phyloP scores from a whole-genome alignment of 1,139 yeast genomes.

The Zhuliangozyma blackwelliae region DNA sequence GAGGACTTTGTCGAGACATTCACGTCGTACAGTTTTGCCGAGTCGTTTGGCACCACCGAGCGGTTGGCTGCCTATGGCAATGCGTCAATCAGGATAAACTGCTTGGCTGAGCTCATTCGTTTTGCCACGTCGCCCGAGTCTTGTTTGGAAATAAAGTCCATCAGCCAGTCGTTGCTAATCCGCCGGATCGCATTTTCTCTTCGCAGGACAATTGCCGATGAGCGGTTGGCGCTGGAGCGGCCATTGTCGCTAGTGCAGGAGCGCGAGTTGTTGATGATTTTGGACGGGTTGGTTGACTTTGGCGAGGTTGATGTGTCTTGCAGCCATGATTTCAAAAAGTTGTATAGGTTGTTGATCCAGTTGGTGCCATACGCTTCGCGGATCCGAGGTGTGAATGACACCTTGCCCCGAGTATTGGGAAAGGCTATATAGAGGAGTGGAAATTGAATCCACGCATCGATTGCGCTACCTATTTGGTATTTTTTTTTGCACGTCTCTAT shows the following conservation, averaged over 20 bases:
- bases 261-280: conserved; percentile 25
- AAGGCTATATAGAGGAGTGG: background rate
- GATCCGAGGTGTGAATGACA: conserved; percentile 13
- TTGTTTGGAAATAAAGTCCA: conserved; percentile 12
- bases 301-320: background rate
- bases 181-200: conserved; percentile 30
- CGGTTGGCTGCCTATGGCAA: conserved; percentile 20
- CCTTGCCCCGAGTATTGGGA: conserved; percentile 6
- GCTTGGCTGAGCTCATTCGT: conserved; percentile 30
- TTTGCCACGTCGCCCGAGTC: conserved; percentile 13
- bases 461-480: no score
- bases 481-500: no score
- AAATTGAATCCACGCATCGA: no score
- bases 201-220: conserved; percentile 34
- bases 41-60: conserved; percentile 31
- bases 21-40: conserved; percentile 21
- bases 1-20: conserved; percentile 11
- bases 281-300: conserved; percentile 21
- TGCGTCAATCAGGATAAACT: conserved; percentile 25
- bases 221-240: conserved; percentile 21
- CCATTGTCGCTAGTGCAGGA: conserved; percentile 38
- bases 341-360: conserved; percentile 21
- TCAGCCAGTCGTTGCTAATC: conserved; percentile 22
- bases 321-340: conserved; percentile 8
- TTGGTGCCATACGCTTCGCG: conserved; percentile 22